Conservation (phyloP, 345 rosid genomes). For the Rhodomyrtus tomentosa region DNA sequence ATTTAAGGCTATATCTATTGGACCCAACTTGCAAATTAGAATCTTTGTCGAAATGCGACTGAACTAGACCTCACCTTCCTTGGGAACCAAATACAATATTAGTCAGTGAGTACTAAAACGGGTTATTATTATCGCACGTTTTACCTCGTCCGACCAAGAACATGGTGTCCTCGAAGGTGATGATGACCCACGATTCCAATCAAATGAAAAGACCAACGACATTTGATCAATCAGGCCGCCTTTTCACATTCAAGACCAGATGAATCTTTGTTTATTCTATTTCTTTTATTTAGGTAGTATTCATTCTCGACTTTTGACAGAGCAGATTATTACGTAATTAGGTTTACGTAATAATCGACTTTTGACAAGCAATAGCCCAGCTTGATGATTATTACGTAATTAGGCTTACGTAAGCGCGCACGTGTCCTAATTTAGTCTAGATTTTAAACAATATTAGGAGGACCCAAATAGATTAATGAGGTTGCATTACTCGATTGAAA, state of each 20-base stretch:
- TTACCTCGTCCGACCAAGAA: not conserved
- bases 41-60: no score
- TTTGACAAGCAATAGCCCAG: not conserved
- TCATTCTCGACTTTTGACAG: not conserved
- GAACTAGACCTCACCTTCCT: no score
- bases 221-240: not conserved
- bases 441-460: not conserved
- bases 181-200: not conserved
- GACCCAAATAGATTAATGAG: not conserved
- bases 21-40: no score
- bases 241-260: not conserved
- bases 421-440: not conserved
- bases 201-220: not conserved
- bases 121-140: no score
- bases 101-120: no score
- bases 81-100: not conserved
- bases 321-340: not conserved
- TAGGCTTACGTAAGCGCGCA: not conserved
- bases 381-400: not conserved
- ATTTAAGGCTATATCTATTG: no score
- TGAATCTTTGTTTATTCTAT: no score
- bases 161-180: not conserved
- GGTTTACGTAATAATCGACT: no score
- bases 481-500: not conserved
- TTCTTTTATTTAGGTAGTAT: not conserved